Evolutionary conservation across 2,329 filamentous ascomycete genomes (phyloP).

Genomic region (Aspergillus pseudoglaucus): DNA sequence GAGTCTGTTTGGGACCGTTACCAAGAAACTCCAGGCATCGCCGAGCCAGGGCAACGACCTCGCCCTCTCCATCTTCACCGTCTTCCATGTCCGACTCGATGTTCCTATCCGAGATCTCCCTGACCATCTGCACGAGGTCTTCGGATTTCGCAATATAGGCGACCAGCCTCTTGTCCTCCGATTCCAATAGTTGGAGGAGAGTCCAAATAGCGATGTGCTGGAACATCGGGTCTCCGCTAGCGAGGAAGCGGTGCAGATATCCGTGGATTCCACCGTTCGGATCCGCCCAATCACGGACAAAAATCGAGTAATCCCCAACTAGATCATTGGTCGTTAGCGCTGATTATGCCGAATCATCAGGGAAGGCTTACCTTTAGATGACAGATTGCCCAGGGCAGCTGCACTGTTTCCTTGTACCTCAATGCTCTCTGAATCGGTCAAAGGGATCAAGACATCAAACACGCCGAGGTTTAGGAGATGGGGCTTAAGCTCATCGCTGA

Average conservation of each 20-base stretch:
- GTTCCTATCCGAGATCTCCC: constrained; percentile 80
- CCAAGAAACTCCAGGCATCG: constrained; percentile 82
- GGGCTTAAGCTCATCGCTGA: constrained; percentile 92
- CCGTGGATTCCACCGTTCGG: constrained; percentile 93
- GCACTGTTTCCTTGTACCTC: constrained; percentile 98
- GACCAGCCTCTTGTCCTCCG: constrained; percentile 84
- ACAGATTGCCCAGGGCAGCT: constrained; percentile 88
- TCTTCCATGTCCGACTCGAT: constrained; percentile 81
- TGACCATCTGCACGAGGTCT: constrained; percentile 87
- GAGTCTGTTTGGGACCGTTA: constrained; percentile 65
- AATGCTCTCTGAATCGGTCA: constrained; percentile 92
- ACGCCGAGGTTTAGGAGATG: constrained; percentile 87
- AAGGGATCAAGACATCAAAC: constrained; percentile 89
- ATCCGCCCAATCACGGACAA: constrained; percentile 87
- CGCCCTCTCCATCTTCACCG: constrained; percentile 83
- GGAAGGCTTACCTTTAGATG: constrained; percentile 72
- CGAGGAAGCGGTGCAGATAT: constrained; percentile 86
- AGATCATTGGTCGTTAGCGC: constrained; percentile 17
- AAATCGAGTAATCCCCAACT: constrained; percentile 97
- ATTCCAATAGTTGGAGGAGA: constrained; percentile 87
- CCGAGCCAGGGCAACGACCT: constrained; percentile 85
- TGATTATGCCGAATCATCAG: neutral
- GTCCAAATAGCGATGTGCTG: constrained; percentile 99
- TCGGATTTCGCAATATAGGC: constrained; percentile 82
- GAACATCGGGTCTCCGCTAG: constrained; percentile 92